Evolutionary conservation across 2,329 filamentous ascomycete genomes (phyloP).

Genomic region (Myriosclerotinia duriaeana): DNA sequence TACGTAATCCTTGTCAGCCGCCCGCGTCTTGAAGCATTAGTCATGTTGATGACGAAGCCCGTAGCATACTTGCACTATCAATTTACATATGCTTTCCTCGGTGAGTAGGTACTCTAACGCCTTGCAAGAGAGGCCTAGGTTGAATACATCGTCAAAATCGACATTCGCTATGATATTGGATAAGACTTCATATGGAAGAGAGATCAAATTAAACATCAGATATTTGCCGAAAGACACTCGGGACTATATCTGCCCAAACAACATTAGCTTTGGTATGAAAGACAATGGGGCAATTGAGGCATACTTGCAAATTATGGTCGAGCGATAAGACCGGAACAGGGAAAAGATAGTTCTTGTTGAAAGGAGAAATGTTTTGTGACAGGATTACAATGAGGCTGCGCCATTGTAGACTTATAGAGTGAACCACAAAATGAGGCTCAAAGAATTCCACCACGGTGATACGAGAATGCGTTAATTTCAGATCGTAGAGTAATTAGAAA

Average conservation of each 20-base stretch:
- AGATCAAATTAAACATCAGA: constrained; percentile 35
- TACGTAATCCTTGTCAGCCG: constrained; percentile 23
- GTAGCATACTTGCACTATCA: constrained; percentile 35
- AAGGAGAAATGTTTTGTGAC: neutral
- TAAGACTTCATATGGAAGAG: constrained; percentile 40
- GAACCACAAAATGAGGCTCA: neutral
- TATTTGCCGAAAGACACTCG: neutral
- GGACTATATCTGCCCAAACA: neutral
- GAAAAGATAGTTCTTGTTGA: neutral
- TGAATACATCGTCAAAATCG: constrained; percentile 39
- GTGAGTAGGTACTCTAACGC: constrained; percentile 33
- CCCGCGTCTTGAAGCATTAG: neutral
- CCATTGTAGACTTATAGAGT: neutral
- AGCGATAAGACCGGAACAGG: neutral
- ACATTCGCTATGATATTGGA: constrained; percentile 35
- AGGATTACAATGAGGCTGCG: neutral
- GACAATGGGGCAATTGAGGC: neutral
- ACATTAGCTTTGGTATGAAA: constrained; percentile 1
- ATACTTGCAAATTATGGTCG: neutral
- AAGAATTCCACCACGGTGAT: neutral
- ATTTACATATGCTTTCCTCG: constrained; percentile 38
- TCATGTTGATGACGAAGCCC: constrained; percentile 1
- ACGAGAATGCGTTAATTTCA: neutral
- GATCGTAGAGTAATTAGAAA: neutral
- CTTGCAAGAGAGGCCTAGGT: constrained; percentile 35